phyloP scores from a whole-genome alignment of 2,329 filamentous ascomycete genomes.

The Cercospora sesami region DNA sequence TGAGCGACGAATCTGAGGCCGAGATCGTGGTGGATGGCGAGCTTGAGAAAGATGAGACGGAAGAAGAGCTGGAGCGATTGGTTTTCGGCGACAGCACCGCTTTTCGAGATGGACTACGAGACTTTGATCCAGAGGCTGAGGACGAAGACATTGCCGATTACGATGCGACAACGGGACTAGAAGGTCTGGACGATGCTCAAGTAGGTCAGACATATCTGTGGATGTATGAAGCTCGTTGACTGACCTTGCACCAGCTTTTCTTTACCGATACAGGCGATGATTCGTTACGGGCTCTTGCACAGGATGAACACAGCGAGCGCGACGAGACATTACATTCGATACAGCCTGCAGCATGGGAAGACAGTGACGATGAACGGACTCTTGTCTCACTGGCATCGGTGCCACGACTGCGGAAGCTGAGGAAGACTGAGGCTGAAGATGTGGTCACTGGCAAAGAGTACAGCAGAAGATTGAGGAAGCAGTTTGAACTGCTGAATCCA shows the following conservation, averaged over 20 bases:
- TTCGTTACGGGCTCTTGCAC: conserved; percentile 42
- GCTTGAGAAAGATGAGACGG: conserved; percentile 35
- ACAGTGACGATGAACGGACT: conserved; percentile 91
- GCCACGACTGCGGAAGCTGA: conserved; percentile 76
- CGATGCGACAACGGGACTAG: conserved; percentile 47
- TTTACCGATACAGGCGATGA: conserved; percentile 70
- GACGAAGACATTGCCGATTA: conserved; percentile 51
- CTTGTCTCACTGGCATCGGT: conserved; percentile 77
- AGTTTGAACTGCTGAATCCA: conserved; percentile 63
- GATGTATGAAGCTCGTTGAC: conserved; percentile 15
- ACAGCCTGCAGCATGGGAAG: conserved; percentile 74
- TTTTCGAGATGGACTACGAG: conserved; percentile 73
- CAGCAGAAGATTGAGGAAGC: conserved; percentile 72
- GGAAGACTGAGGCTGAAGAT: conserved; percentile 79
- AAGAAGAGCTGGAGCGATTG: conserved; percentile 62
- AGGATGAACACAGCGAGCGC: conserved; percentile 44
- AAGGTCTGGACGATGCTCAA: conserved; percentile 72
- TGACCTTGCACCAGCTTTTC: conserved; percentile 60
- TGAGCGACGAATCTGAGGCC: conserved; percentile 34
- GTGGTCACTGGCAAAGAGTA: conserved; percentile 85
- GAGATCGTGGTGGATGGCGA: conserved; percentile 35
- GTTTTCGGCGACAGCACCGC: conserved; percentile 85
- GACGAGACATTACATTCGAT: conserved; percentile 41
- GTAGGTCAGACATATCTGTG: conserved; percentile 42
- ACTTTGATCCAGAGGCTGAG: conserved; percentile 47